phyloP scores from a whole-genome alignment of 495 filamentous ascomycete genomes.

The Lepidopterella palustris region DNA sequence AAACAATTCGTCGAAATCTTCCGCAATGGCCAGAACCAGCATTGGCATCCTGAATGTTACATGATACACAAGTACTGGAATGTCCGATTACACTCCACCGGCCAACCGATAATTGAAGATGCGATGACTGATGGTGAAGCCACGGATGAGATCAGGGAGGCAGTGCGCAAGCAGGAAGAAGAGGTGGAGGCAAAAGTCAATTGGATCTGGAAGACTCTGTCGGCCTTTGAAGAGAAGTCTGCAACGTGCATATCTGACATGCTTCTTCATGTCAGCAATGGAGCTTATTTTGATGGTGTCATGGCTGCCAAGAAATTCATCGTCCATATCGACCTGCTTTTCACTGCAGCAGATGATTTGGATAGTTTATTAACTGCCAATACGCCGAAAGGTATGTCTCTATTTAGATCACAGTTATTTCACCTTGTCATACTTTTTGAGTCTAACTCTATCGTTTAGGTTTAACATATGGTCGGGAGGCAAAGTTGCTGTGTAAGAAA shows the following conservation, averaged over 20 bases:
- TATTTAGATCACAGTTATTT: background rate
- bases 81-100: slow-evolving; percentile 66
- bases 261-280: slow-evolving; percentile 98
- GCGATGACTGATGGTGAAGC: slow-evolving; percentile 53
- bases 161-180: slow-evolving; percentile 79
- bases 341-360: slow-evolving; percentile 78
- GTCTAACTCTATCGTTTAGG: slow-evolving; percentile 44
- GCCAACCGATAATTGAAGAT: slow-evolving; percentile 42
- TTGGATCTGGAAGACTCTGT: slow-evolving; percentile 95
- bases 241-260: slow-evolving; percentile 99
- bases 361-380: slow-evolving; percentile 62
- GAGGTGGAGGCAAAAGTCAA: slow-evolving; percentile 97
- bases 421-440: slow-evolving; percentile 27
- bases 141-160: slow-evolving; percentile 65
- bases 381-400: slow-evolving; percentile 60
- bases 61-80: slow-evolving; percentile 99
- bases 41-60: slow-evolving; percentile 99
- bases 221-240: slow-evolving; percentile 94
- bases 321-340: slow-evolving; percentile 88
- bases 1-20: slow-evolving; percentile 99
- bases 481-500: slow-evolving; percentile 98
- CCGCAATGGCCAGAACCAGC: slow-evolving; percentile 93
- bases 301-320: slow-evolving; percentile 97
- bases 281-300: slow-evolving; percentile 90
- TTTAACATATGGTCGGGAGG: slow-evolving; percentile 84